Percentiles rank a stretch among this genome's conserved stretches.
Evolutionary conservation across 805 yeast genomes (phyloP).

Genomic region (Novakomyces olei): DNA sequence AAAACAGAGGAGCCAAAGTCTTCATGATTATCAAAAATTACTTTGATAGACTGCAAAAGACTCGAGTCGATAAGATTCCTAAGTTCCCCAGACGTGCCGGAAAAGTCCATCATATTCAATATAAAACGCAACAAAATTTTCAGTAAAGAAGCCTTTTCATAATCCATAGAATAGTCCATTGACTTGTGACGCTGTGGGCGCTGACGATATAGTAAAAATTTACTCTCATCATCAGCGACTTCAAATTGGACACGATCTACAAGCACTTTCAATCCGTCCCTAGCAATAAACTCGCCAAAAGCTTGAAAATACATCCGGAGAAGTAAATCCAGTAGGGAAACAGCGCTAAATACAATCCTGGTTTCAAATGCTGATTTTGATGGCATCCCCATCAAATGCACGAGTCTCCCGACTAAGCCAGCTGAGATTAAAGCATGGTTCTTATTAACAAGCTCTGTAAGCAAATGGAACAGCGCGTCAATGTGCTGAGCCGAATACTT

Average conservation of each 20-base stretch:
- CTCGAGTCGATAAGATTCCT: conserved; percentile 74
- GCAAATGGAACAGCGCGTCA: conserved; percentile 27
- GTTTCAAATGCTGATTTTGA: conserved; percentile 26
- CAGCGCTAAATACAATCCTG: conserved; percentile 39
- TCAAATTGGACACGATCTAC: conserved; percentile 42
- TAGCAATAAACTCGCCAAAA: conserved; percentile 38
- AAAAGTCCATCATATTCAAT: conserved; percentile 39
- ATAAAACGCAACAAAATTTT: conserved; percentile 41
- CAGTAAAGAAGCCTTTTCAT: conserved; percentile 20
- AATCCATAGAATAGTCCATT: conserved; percentile 13
- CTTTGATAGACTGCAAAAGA: conserved; percentile 37
- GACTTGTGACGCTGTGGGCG: conserved; percentile 4
- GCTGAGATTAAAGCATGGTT: conserved; percentile 20
- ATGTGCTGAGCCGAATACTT: conserved; percentile 23
- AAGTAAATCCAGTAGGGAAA: conserved; percentile 30
- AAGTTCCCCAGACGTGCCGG: conserved; percentile 53
- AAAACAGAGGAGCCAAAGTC: conserved; percentile 48
- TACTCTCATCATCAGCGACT: conserved; percentile 24
- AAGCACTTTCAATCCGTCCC: conserved; percentile 41
- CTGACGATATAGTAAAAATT: conserved; percentile 21
- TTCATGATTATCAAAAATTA: conserved; percentile 31
- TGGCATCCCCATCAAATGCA: conserved; percentile 37
- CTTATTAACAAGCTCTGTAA: conserved; percentile 8
- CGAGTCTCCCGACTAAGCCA: too few relatives aligned
- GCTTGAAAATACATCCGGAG: conserved; percentile 20